A percentile compares a stretch with the other conserved stretches of the same genome.
These are phyloP conservation scores for Tripidium arundinaceum DNA, from an alignment of 202 grass and related monocot genomes.

Conservation along the genomic window DNA sequence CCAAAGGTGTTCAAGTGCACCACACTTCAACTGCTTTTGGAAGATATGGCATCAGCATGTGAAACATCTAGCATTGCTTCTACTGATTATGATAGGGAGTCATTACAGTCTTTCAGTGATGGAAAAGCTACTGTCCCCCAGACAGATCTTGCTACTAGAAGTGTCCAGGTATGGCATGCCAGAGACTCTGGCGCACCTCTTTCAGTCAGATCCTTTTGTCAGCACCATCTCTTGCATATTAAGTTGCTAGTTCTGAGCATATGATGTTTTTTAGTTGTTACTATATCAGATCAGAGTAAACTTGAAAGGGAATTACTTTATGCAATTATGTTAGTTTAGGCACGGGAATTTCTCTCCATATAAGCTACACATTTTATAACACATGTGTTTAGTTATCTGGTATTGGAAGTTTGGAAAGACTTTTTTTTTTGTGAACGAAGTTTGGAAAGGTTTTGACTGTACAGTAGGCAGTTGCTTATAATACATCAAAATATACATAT, in stretches of 20 bases:
- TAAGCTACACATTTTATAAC: background rate
- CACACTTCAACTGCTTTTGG: slow-evolving; percentile 31
- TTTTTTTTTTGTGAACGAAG: background rate
- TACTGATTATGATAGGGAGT: slow-evolving; percentile 47
- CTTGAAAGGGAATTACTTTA: background rate
- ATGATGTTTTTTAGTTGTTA: background rate
- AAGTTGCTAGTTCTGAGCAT: slow-evolving; percentile 20
- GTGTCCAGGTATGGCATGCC: slow-evolving; percentile 38
- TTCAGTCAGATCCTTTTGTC: slow-evolving; percentile 17
- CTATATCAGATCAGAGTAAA: background rate
- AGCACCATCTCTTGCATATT: slow-evolving; percentile 8
- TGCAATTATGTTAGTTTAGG: slow-evolving; percentile 26
- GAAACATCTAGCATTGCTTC: slow-evolving; percentile 46
- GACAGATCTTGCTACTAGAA: slow-evolving; percentile 19
- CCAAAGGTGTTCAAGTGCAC: slow-evolving; percentile 26
- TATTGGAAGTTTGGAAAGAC: slow-evolving; percentile 1
- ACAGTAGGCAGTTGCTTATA: background rate
- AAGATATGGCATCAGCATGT: slow-evolving; percentile 35
- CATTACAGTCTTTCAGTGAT: slow-evolving; percentile 35
- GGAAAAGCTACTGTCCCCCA: background rate
- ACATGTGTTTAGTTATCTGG: slow-evolving; percentile 11
- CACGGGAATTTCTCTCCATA: background rate
- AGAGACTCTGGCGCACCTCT: slow-evolving; percentile 1
- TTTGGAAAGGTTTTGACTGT: background rate
- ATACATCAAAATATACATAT: background rate